Conservation (phyloP, 2,329 filamentous ascomycete species). For the Colletotrichum sp. region DNA sequence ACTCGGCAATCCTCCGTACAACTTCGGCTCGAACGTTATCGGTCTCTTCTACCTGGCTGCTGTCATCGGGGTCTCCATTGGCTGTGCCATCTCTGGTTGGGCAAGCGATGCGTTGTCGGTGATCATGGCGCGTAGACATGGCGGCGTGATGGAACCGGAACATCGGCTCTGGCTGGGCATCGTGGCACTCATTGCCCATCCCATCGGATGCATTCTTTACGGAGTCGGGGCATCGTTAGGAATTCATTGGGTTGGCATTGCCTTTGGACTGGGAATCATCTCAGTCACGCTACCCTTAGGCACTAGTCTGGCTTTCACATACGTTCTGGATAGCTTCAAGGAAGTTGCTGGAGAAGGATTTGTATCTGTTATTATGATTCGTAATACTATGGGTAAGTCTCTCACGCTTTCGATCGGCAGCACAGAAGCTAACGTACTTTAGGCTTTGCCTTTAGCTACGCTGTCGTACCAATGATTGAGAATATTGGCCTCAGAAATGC, state of each 20-base stretch:
- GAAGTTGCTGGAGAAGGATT: conserved; percentile 26
- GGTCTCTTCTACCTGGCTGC: conserved; percentile 25
- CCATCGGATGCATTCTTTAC: conserved; percentile 26
- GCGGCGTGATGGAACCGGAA: conserved; percentile 29
- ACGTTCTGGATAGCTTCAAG: conserved; percentile 29
- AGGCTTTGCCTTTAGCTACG: conserved; percentile 29
- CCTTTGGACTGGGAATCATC: conserved; percentile 26
- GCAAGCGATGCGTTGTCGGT: conserved; percentile 24
- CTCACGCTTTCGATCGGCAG: background rate
- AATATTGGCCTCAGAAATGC: conserved; percentile 24
- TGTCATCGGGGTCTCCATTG: conserved; percentile 25
- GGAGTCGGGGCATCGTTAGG: conserved; percentile 25
- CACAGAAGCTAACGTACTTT: background rate
- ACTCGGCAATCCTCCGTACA: conserved; percentile 26
- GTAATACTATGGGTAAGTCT: conserved; percentile 26
- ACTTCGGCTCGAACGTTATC: conserved; percentile 26
- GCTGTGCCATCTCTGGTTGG: conserved; percentile 26
- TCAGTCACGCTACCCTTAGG: conserved; percentile 26
- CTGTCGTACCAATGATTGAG: conserved; percentile 27
- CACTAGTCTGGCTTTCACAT: conserved; percentile 25
- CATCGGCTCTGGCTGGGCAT: conserved; percentile 27
- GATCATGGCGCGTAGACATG: conserved; percentile 24
- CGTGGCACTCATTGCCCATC: conserved; percentile 25
- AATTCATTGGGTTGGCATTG: conserved; percentile 28
- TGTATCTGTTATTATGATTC: conserved; percentile 26